Percentiles rank a stretch among this genome's conserved stretches.
phyloP scores from a whole-genome alignment of 2,329 filamentous ascomycete species.

The Sclerotiophoma versabilis region DNA sequence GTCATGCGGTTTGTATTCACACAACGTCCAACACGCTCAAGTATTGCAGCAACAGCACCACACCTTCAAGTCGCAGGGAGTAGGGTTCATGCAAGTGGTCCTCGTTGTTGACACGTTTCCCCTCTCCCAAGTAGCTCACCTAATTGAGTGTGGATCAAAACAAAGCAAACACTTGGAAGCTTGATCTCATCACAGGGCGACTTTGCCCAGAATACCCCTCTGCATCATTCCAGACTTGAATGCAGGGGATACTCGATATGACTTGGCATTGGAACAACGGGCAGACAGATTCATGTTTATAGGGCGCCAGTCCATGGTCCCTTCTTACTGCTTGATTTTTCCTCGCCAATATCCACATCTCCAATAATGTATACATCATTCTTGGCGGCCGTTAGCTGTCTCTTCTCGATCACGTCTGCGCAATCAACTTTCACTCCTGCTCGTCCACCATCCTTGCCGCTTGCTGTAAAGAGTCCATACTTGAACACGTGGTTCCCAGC shows the following conservation, averaged over 20 bases:
- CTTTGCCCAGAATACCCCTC: neutral
- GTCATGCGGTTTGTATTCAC: neutral
- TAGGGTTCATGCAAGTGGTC: neutral
- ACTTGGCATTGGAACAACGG: neutral
- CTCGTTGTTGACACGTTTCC: neutral
- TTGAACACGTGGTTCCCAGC: conserved; percentile 64
- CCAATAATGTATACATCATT: conserved; percentile 30
- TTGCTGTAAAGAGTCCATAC: conserved; percentile 60
- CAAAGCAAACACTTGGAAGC: neutral
- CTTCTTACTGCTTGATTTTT: neutral
- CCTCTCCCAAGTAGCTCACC: neutral
- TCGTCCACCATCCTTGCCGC: conserved; percentile 62
- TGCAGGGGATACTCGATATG: neutral
- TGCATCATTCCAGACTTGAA: neutral
- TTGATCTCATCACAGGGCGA: neutral
- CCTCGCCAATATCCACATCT: neutral
- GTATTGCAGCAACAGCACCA: neutral
- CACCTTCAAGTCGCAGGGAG: neutral
- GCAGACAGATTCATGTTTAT: neutral
- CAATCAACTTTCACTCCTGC: conserved; percentile 68
- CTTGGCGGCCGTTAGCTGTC: conserved; percentile 24
- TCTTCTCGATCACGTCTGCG: conserved; percentile 24
- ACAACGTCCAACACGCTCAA: neutral
- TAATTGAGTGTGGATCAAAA: neutral
- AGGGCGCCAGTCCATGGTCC: neutral